These are phyloP conservation scores for Globisporangium cederbergense DNA, from an alignment of 352 stramenopile species.

Conservation along the genomic window DNA sequence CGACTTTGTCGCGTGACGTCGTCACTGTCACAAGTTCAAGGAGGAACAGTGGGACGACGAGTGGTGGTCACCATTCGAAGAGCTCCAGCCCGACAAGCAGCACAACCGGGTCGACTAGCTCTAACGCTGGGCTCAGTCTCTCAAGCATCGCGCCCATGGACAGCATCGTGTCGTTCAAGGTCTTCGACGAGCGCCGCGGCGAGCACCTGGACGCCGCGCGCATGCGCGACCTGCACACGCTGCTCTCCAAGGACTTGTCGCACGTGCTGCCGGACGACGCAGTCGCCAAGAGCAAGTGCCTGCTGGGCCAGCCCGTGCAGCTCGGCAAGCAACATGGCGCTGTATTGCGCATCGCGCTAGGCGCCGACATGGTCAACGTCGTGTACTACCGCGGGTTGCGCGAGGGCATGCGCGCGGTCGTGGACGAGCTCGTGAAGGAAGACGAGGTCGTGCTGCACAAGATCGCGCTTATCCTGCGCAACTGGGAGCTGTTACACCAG, in stretches of 20 bases:
- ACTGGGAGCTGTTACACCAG: slow-evolving; percentile 64
- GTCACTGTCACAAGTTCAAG: background rate
- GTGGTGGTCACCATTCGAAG: background rate
- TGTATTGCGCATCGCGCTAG: slow-evolving; percentile 82
- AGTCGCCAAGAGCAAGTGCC: slow-evolving; percentile 50
- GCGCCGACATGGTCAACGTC: slow-evolving; percentile 84
- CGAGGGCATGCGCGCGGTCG: slow-evolving; percentile 26
- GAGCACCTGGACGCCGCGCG: slow-evolving; percentile 40
- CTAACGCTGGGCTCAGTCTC: background rate
- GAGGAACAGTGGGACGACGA: background rate
- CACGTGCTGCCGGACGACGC: slow-evolving; percentile 38
- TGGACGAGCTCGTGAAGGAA: slow-evolving; percentile 43
- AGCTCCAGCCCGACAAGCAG: background rate
- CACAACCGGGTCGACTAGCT: background rate
- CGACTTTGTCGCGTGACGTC: background rate
- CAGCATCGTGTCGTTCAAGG: slow-evolving; percentile 81
- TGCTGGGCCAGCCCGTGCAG: slow-evolving; percentile 81
- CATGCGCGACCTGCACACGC: slow-evolving; percentile 62
- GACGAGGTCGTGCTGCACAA: slow-evolving; percentile 64
- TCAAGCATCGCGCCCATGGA: slow-evolving; percentile 40
- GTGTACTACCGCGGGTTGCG: slow-evolving; percentile 43
- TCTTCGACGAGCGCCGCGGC: slow-evolving; percentile 36
- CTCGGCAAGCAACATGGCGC: slow-evolving; percentile 56
- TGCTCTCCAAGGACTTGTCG: slow-evolving; percentile 75
- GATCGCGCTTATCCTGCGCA: slow-evolving; percentile 59